These are phyloP conservation scores for Penicillium olsonii DNA, from an alignment of 2,329 filamentous ascomycete species.

Conservation along the genomic window DNA sequence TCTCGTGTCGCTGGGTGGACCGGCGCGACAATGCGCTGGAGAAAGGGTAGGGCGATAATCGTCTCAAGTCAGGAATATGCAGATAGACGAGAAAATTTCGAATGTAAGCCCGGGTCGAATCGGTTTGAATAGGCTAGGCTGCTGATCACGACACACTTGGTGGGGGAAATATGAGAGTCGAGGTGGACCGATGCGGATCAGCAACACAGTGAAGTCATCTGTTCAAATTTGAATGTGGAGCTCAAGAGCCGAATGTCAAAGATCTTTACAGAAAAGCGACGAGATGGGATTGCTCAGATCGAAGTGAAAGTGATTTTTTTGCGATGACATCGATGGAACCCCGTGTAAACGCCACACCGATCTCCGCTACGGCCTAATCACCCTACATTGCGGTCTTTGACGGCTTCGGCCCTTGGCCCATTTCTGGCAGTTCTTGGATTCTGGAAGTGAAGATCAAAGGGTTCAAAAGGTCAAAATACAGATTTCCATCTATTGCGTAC, in stretches of 20 bases:
- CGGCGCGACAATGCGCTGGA: conserved; percentile 13
- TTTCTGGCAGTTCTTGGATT: not conserved
- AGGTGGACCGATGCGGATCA: conserved; percentile 22
- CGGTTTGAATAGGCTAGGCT: not conserved
- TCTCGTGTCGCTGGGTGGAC: conserved; percentile 16
- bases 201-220: conserved; percentile 10
- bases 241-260: conserved; percentile 2
- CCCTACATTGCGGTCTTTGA: not conserved
- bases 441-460: not conserved
- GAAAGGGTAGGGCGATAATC: not conserved
- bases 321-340: conserved; percentile 28
- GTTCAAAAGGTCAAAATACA: conserved; percentile 20
- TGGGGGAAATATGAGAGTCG: conserved; percentile 18
- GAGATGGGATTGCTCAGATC: not conserved
- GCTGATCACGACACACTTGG: conserved; percentile 18
- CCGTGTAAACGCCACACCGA: conserved; percentile 24
- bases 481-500: conserved; percentile 29
- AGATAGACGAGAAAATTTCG: not conserved
- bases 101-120: not conserved
- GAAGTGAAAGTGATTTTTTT: conserved; percentile 14
- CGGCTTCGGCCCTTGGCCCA: too few species aligned
- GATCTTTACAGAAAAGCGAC: not conserved
- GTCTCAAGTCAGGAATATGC: conserved; percentile 3
- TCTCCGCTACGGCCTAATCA: conserved; percentile 15
- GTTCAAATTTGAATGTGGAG: conserved; percentile 4